Percentiles rank a stretch among this genome's conserved stretches.
Conservation (phyloP, 257 asterid species). For the Ocimum tenuiflorum region DNA sequence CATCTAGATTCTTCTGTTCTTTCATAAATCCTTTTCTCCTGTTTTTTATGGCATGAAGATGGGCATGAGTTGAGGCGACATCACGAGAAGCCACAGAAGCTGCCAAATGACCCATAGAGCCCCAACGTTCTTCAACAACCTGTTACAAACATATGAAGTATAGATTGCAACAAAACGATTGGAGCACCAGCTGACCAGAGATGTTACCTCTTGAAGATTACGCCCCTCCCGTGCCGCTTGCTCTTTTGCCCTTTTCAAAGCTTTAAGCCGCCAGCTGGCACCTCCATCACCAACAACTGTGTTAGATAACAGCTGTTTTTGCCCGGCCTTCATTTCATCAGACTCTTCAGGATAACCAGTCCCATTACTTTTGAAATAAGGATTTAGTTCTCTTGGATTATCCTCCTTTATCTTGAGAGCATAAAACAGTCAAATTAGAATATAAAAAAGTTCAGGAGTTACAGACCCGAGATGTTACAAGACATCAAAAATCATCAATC, state of each 20-base stretch:
- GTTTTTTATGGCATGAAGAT: slow-evolving; percentile 67
- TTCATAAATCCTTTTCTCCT: slow-evolving; percentile 53
- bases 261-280: slow-evolving; percentile 98
- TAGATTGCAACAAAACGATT: slow-evolving; percentile 1
- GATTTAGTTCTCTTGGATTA: slow-evolving; percentile 79
- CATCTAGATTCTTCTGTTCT: slow-evolving; percentile 31
- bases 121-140: slow-evolving; percentile 98
- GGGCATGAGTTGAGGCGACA: slow-evolving; percentile 83
- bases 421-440: slow-evolving; percentile 3
- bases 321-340: slow-evolving; percentile 29
- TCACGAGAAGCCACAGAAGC: slow-evolving; percentile 72
- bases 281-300: slow-evolving; percentile 94
- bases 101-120: slow-evolving; percentile 75
- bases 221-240: slow-evolving; percentile 96
- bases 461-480: slow-evolving; percentile 2
- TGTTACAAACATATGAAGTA: slow-evolving; percentile 19
- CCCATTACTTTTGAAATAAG: slow-evolving; percentile 63
- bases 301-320: slow-evolving; percentile 41
- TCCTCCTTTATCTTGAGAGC: slow-evolving; percentile 45
- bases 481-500: not conserved
- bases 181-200: slow-evolving; percentile 2
- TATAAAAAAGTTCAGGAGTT: not conserved
- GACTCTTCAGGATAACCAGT: slow-evolving; percentile 77
- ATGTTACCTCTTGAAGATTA: slow-evolving; percentile 55
- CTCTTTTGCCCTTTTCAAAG: slow-evolving; percentile 83